Evolutionary conservation across 1,284 basidiomycete genomes (phyloP).

Genomic region (Vanrija pseudolonga): DNA sequence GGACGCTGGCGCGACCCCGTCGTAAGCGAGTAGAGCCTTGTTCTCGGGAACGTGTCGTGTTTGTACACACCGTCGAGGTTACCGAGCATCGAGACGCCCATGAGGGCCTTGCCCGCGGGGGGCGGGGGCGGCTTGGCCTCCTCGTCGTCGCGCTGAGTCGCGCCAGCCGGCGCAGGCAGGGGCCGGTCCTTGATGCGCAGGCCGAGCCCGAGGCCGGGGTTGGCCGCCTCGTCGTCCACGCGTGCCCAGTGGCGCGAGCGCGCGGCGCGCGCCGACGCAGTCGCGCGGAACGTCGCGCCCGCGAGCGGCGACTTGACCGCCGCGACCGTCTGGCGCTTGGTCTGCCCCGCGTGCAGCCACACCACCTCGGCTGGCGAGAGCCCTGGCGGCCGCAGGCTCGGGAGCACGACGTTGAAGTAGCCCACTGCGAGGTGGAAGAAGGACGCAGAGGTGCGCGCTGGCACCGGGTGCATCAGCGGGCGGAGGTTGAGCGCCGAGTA

Average conservation of each 20-base stretch:
- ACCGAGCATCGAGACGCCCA: slow-evolving; percentile 71
- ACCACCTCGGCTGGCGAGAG: slow-evolving; percentile 49
- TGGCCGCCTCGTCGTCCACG: slow-evolving; percentile 59
- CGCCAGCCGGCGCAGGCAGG: not conserved
- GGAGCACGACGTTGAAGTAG: slow-evolving; percentile 72
- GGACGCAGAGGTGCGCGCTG: slow-evolving; percentile 49
- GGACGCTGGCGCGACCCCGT: slow-evolving; percentile 70
- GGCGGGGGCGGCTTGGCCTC: not conserved
- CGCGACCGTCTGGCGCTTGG: slow-evolving; percentile 62
- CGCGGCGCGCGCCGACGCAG: slow-evolving; percentile 60
- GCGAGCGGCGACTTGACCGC: slow-evolving; percentile 63
- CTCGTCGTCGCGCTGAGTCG: not conserved
- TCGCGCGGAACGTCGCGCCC: slow-evolving; percentile 59
- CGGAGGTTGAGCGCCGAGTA: slow-evolving; percentile 72
- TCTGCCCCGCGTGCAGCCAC: slow-evolving; percentile 67
- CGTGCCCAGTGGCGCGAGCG: slow-evolving; percentile 63
- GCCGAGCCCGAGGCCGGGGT: slow-evolving; percentile 11
- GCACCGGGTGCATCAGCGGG: slow-evolving; percentile 52
- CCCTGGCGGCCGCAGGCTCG: slow-evolving; percentile 61
- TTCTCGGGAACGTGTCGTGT: slow-evolving; percentile 57
- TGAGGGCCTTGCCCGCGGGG: slow-evolving; percentile 53
- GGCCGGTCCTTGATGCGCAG: slow-evolving; percentile 2
- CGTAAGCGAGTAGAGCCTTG: slow-evolving; percentile 62
- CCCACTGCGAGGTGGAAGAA: slow-evolving; percentile 73
- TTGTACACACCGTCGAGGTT: slow-evolving; percentile 74